Evolutionary conservation across 768 basidiomycete genomes (phyloP).

Genomic region (Favolaschia claudopus): DNA sequence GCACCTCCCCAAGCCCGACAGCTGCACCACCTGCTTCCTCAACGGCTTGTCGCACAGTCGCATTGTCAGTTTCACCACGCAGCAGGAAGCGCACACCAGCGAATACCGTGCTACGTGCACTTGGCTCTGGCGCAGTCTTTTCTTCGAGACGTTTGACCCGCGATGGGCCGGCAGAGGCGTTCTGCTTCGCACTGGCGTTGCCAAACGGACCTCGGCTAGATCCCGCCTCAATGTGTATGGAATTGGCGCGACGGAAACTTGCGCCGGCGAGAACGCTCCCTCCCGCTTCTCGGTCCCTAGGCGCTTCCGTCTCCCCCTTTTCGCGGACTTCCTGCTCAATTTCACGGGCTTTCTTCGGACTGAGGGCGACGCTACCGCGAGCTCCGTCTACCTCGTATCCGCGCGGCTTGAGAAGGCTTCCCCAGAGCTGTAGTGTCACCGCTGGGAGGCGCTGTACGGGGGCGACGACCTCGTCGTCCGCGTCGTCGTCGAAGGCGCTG

Average conservation of each 20-base stretch:
- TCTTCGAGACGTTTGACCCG: not conserved
- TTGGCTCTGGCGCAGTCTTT: too few species aligned
- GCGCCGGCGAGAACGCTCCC: constrained; percentile 64
- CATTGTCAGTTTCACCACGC: constrained; percentile 71
- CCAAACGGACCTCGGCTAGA: too few species aligned
- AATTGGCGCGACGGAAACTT: constrained; percentile 68
- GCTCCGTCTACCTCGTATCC: constrained; percentile 74
- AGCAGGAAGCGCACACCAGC: constrained; percentile 62
- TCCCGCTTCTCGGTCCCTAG: constrained; percentile 8
- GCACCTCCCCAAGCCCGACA: constrained; percentile 54
- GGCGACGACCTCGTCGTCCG: constrained; percentile 63
- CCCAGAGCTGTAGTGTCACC: constrained; percentile 75
- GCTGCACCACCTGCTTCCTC: constrained; percentile 65
- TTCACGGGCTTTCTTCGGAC: constrained; percentile 56
- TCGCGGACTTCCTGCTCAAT: constrained; percentile 24
- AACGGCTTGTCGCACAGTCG: constrained; percentile 65
- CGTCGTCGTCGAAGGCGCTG: constrained; percentile 29
- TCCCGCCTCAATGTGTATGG: constrained; percentile 56
- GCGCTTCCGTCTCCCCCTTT: constrained; percentile 18
- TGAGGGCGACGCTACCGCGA: constrained; percentile 66
- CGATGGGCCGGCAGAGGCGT: not conserved
- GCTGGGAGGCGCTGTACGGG: constrained; percentile 63
- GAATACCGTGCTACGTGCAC: too few species aligned
- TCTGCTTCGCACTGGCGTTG: too few species aligned
- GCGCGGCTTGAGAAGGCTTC: constrained; percentile 67